Conservation (phyloP, 1,139 yeast genomes). For the Geotrichum restrictum region DNA sequence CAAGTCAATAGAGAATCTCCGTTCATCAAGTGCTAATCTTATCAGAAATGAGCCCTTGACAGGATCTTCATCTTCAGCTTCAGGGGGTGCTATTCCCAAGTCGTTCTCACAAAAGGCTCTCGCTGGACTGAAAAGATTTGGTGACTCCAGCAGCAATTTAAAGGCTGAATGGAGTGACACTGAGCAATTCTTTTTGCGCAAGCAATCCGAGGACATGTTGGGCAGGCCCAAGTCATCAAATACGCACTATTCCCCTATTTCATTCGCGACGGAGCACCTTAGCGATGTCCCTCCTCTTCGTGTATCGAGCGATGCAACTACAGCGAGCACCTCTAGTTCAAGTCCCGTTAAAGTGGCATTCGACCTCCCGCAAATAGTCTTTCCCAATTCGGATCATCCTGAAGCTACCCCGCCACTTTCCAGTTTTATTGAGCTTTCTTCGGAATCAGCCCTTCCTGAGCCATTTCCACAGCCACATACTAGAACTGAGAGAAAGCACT, state of each 20-base stretch:
- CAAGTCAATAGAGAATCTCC: no score
- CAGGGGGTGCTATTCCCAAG: not conserved
- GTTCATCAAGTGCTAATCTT: no score
- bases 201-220: not conserved
- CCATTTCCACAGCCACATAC: not conserved
- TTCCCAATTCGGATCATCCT: not conserved
- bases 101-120: not conserved
- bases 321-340: constrained; percentile 5
- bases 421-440: not conserved
- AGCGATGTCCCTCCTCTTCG: constrained; percentile 3
- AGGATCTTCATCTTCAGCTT: not conserved
- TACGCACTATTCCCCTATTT: not conserved
- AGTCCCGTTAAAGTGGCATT: constrained; percentile 12
- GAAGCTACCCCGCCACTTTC: not conserved
- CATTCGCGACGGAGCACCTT: not conserved
- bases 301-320: constrained; percentile 9
- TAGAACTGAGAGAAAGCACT: not conserved
- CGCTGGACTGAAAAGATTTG: not conserved
- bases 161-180: not conserved
- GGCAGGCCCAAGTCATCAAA: constrained; percentile 1
- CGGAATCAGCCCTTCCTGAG: no score
- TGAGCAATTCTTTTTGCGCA: not conserved
- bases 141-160: not conserved
- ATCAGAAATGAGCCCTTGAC: not conserved
- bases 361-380: constrained; percentile 7